phyloP scores from a whole-genome alignment of 2,329 filamentous ascomycete species.

The Ophiostoma australiae region DNA sequence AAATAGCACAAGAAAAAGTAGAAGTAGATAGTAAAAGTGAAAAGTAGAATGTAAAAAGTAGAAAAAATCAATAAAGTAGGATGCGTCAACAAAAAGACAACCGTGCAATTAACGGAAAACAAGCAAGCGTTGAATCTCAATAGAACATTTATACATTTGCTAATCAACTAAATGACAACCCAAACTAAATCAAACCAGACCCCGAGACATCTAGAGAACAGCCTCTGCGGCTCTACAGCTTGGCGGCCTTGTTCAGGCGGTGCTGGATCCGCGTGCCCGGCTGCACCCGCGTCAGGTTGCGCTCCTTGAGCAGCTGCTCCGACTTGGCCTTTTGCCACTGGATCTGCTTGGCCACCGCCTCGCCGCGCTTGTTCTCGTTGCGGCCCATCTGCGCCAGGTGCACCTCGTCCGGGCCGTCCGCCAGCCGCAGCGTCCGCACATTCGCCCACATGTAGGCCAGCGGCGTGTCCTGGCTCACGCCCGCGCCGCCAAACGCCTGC shows the following conservation, averaged over 20 bases:
- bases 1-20: no score
- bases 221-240: slow-evolving; percentile 37
- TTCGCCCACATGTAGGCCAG: slow-evolving; percentile 77
- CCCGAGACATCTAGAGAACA: slow-evolving; percentile 13
- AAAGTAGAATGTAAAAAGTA: no score
- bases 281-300: slow-evolving; percentile 44
- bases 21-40: no score
- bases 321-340: slow-evolving; percentile 60
- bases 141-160: not conserved
- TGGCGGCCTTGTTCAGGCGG: slow-evolving; percentile 35
- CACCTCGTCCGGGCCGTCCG: slow-evolving; percentile 95
- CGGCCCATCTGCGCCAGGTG: slow-evolving; percentile 75
- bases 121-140: no score
- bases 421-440: slow-evolving; percentile 76
- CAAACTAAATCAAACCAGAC: not conserved
- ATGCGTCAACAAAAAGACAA: not conserved
- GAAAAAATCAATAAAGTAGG: not conserved
- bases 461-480: slow-evolving; percentile 91
- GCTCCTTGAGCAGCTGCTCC: slow-evolving; percentile 59
- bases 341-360: slow-evolving; percentile 57
- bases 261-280: slow-evolving; percentile 48
- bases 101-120: not conserved
- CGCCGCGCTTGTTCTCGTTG: slow-evolving; percentile 70
- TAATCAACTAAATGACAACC: not conserved
- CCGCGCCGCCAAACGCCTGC: slow-evolving; percentile 85